These are phyloP conservation scores for Phytomonas francai DNA, from an alignment of 208 protist species.

Conservation along the genomic window DNA sequence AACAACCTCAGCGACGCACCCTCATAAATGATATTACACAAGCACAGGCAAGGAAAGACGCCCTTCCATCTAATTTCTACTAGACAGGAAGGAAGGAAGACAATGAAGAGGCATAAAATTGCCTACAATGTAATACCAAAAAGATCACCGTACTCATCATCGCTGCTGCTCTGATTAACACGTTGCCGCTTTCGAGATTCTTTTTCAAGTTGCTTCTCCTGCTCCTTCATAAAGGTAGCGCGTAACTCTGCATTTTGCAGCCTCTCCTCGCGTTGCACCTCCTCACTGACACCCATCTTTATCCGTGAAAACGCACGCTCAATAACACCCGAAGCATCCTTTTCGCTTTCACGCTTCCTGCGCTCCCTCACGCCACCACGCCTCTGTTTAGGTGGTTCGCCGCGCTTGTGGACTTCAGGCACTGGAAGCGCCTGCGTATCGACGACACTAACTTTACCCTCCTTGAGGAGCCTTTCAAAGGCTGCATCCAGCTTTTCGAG, in stretches of 20 bases:
- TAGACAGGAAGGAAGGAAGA: not conserved
- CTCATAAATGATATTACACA: not conserved
- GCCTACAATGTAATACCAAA: conserved; percentile 30
- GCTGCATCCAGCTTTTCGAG: conserved; percentile 32
- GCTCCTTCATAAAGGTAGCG: conserved; percentile 39
- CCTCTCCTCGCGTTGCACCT: conserved; percentile 60
- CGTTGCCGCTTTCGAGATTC: conserved; percentile 44
- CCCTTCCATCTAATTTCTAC: not conserved
- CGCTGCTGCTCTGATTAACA: conserved; percentile 15
- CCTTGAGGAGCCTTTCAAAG: conserved; percentile 36
- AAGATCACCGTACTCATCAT: conserved; percentile 77
- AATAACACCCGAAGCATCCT: conserved; percentile 41
- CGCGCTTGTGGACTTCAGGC: conserved; percentile 51
- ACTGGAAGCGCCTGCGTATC: conserved; percentile 78
- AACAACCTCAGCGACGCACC: not conserved
- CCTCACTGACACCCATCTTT: conserved; percentile 81
- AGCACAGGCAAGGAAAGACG: not conserved
- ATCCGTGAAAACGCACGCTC: conserved; percentile 61
- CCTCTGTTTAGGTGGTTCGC: conserved; percentile 34
- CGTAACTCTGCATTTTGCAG: conserved; percentile 63
- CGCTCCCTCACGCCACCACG: conserved; percentile 55
- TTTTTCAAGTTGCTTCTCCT: conserved; percentile 28
- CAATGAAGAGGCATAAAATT: not conserved
- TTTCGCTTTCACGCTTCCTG: conserved; percentile 47
- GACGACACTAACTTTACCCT: conserved; percentile 59